Evolutionary conservation across 2,329 filamentous ascomycete species (phyloP), one percentile per base, ranked within the genome.

Genomic region (Fusarium marasasianum): DNA sequence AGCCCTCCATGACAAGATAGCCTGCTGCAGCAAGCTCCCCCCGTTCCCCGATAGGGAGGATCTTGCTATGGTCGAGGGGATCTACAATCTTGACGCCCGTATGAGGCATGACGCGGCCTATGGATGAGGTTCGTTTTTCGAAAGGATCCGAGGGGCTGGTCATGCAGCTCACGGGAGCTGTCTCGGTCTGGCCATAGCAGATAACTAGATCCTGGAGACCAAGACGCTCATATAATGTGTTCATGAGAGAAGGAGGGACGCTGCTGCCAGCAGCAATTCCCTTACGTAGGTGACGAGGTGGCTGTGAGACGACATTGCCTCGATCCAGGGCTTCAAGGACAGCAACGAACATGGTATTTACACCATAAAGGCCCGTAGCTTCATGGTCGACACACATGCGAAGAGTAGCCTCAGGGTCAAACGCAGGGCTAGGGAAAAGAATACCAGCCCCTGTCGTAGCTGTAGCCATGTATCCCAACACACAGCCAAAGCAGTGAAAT

Each of bases 141-240:
- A 94, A 85, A 0, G 94, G 91, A 79, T 98, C 95, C 24, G 89
- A 83, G 0, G 94, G 95, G 0, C 90, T 86, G 0, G 95, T 98
- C 95, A 98, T 98, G 73, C 89, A 90, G 86, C 89, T 87, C 78
- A 94, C 93, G 45, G 93, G 93, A 55, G 87, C 89, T 3, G 95
- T 98, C 83, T 98, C 95, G 4, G 95, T 98, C 95, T 97, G 97
- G 70, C 95, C 95, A 82, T 98, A 98, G 86, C 95, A 98, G 73
- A 98, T 98, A 1, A 95, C 96, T 29, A 98, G 84, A 63, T 97
- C 93, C 0, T 88, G 89, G 24, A 98, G 85, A 55, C 96, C 96
- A 14, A 98, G 86, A 4, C 85, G 87, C 31, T 87, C 87, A 81
- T 96, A 93, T 12, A 98, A 84, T 68, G 89, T 90, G 24, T 88